phyloP scores from a whole-genome alignment of 2,329 filamentous ascomycete genomes.

The Dothideomycetes sp. region DNA sequence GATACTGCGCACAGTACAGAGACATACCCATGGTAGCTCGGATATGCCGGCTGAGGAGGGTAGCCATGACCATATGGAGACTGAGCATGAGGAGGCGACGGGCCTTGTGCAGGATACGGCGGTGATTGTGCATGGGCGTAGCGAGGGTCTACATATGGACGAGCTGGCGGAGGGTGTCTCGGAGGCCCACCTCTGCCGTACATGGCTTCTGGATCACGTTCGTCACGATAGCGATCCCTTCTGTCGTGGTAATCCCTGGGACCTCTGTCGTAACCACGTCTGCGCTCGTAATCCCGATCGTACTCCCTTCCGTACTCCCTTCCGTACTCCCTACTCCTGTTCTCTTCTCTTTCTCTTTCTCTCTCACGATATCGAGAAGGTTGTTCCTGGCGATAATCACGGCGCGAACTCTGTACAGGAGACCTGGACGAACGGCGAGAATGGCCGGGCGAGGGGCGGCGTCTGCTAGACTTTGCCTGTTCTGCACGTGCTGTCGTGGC shows the following conservation, averaged over 20 bases:
- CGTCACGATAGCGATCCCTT: conserved; percentile 11
- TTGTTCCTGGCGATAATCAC: conserved; percentile 22
- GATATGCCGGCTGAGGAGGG: conserved; percentile 38
- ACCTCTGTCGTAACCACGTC: conserved; percentile 1
- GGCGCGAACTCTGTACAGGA: conserved; percentile 17
- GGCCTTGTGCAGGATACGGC: conserved; percentile 33
- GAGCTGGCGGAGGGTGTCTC: conserved; percentile 12
- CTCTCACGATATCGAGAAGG: conserved; percentile 17
- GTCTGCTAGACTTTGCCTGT: conserved; percentile 10
- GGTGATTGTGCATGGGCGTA: conserved; percentile 53
- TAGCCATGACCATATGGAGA: conserved; percentile 52
- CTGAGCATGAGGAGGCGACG: conserved; percentile 42
- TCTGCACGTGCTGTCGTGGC: conserved; percentile 9
- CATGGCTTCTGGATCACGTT: conserved; percentile 14
- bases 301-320: conserved; percentile 12
- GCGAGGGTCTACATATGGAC: conserved; percentile 14
- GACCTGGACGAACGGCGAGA: conserved; percentile 18
- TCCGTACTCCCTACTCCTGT: too few relatives aligned
- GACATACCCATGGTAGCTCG: conserved; percentile 46
- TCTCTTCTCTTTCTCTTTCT: conserved; percentile 8
- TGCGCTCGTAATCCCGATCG: conserved; percentile 8
- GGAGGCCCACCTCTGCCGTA: conserved; percentile 16
- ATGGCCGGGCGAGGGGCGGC: background rate
- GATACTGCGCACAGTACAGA: conserved; percentile 8
- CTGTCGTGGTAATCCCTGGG: conserved; percentile 14